Evolutionary conservation across 805 yeast species (phyloP), one percentile per base, ranked within the genome.

Genomic region (Allodekkera sacchari): DNA sequence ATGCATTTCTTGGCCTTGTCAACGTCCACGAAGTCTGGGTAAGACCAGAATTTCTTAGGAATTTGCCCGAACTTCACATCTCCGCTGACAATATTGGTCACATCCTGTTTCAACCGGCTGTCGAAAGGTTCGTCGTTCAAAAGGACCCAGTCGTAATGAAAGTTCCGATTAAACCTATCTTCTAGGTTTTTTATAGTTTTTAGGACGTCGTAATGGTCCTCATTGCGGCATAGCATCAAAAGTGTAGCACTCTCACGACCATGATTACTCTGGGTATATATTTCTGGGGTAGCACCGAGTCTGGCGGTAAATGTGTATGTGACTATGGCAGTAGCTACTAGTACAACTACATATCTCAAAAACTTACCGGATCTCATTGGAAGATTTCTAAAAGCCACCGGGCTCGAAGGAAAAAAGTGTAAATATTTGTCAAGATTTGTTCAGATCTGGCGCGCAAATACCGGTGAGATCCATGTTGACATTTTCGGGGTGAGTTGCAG

Each of bases 91-190:
- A 77, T 60, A 3, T 65, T 53, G 1, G 66, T 35, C 9, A 84
- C 69, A 24, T 62, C 57, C 3, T 48, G 48, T 50, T 73, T 78
- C 59, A 88, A 87, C 35, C 79, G 83, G 2, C 77, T 79, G 21
- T 68, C 62, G 55, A 85, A 88, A 15, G 71, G 77, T 35, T 70
- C 77, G 52, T 89, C 89, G 58, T 88, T 88, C 44, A 89, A 61
- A 56, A 88, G 88, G 11, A 87, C 88, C 96, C 96, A 88, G 52
- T 85, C 94, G 54, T 88, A 88, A 42, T 82, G 73, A 59, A 50
- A 87, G 39, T 76, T 63, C 30, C 58, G 54, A 61, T 89, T 87
- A 63, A 87, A 87, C 34, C 88, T 69, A 54, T 80, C 84, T 63
- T 84, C 94, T 23, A 83, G 71, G 36, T 69, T 64, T 35, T 78